Evolutionary conservation across 2,329 filamentous ascomycete genomes (phyloP).

Genomic region (Pseudogymnoascus sp.): DNA sequence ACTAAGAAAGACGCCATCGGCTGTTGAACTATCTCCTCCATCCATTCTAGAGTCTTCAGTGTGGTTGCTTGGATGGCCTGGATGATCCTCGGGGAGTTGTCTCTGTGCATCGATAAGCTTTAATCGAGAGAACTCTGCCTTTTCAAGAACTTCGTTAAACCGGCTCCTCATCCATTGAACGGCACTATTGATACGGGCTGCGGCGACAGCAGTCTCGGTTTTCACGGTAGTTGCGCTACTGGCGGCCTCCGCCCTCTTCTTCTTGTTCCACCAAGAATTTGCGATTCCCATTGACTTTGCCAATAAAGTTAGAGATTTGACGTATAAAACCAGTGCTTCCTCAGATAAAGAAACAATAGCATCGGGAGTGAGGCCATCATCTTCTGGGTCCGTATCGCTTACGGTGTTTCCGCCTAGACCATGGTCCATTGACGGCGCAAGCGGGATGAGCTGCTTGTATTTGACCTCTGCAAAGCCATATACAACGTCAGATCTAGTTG

Average conservation of each 20-base stretch:
- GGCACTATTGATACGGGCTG: conserved; percentile 75
- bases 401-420: conserved; percentile 56
- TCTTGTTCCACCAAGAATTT: conserved; percentile 82
- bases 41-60: conserved; percentile 47
- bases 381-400: conserved; percentile 50
- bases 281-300: conserved; percentile 95
- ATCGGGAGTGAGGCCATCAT: conserved; percentile 74
- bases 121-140: conserved; percentile 86
- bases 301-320: conserved; percentile 84
- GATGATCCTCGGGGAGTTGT: conserved; percentile 74
- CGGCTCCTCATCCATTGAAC: conserved; percentile 92
- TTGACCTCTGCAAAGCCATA: conserved; percentile 98
- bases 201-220: conserved; percentile 33
- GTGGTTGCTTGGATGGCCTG: conserved; percentile 77
- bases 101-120: conserved; percentile 83
- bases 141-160: conserved; percentile 96
- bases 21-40: conserved; percentile 51
- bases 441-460: conserved; percentile 90
- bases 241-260: conserved; percentile 57
- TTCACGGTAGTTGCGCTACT: conserved; percentile 36
- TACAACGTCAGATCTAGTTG: conserved; percentile 88
- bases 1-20: conserved; percentile 75
- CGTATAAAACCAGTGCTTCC: conserved; percentile 90
- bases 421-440: conserved; percentile 71
- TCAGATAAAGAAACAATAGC: conserved; percentile 83